Base-by-base conservation (phyloP, 2,329 filamentous ascomycete genomes). In the Neofusicoccum sp. region DNA sequence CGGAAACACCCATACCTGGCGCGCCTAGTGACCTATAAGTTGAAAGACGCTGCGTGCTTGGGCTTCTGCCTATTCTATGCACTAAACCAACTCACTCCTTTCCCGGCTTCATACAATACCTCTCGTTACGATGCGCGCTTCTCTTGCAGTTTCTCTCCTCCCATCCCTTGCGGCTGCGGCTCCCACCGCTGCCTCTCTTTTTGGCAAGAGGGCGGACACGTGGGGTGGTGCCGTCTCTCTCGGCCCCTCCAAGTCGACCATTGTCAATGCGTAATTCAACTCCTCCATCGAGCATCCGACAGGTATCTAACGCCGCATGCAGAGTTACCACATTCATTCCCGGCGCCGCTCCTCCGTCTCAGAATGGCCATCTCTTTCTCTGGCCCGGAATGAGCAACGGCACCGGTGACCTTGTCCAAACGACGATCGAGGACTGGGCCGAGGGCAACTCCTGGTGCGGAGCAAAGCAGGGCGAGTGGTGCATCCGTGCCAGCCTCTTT, bases 371-470 rank as follows among this genome's bases (percentile, higher is more conserved):
- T 36, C 71, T 80, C 0, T 79, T 78, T 67, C 72, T 80, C 37
- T 80, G 77, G 77, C 79, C 78, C 6, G 78, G 78, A 4, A 80
- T 80, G 75, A 78, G 75, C 58, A 81, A 80, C 65, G 77, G 78
- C 45, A 80, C 78, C 2, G 77, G 78, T 1, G 74, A 80, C 52
- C 69, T 80, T 11, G 68, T 80, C 50, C 78, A 80, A 63, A 77
- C 77, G 0, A 80, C 77, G 0, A 70, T 80, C 4, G 77, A 81
- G 64, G 74, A 71, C 28, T 80, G 77, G 78, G 63, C 73, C 6
- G 71, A 71, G 41, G 48, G 49, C 49, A 80, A 80, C 65, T 66
- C 67, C 9, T 80, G 77, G 78, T 80, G 78, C 64, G 77, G 78
- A 39, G 78, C 76, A 6, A 63, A 47, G 3, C 65, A 69, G 2